Base-by-base conservation (phyloP, 306 rosid species). In the Prunus padus region DNA sequence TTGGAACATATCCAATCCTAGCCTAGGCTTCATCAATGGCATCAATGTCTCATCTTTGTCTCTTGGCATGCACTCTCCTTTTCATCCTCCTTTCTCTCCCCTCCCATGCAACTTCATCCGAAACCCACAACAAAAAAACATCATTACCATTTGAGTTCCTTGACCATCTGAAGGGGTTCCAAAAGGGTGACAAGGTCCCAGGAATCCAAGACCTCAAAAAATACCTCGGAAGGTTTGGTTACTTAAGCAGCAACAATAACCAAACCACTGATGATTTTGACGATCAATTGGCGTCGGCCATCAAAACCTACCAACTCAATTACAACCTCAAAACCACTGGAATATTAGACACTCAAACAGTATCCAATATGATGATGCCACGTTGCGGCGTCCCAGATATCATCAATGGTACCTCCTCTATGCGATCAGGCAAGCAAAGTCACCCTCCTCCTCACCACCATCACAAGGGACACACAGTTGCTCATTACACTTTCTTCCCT, bases 381-480 rank as follows among this genome's bases (percentile, higher is more conserved):
- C 76, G 91, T n/a, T 87, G 89, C 26, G 91, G 89, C 1, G 71
- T 82, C 4, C 42, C 88, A 0, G 87, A 84, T 65, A 55, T 84
- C 3, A 15, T 63, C 10, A 73, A 63, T 4, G 76, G 78, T 8
- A 67, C 67, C 23, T 63, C 85, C 4, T 55, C 78, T 25, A 76
- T 83, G 87, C 47, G 51, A 14, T 74, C 77, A 8, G 77, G 50
- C 11, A 56, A 59, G 8, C 33, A 31, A 52, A 75, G 33, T 7
- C 54, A 51, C 42, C 42, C 49, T 31, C 37, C 37, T 30, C 5
- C 33, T 0, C 0, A 4, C 37, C 73, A 59, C 37, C 19, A 57
- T 16, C 19, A 65, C 11, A 18, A 16, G 16, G 49, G 57, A 52
- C 19, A 75, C 22, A 22, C 25, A 0, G 76, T 66, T 1, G 47